Evolutionary conservation across 2,329 filamentous ascomycete species (phyloP).

Genomic region (Alternaria incomplexa): DNA sequence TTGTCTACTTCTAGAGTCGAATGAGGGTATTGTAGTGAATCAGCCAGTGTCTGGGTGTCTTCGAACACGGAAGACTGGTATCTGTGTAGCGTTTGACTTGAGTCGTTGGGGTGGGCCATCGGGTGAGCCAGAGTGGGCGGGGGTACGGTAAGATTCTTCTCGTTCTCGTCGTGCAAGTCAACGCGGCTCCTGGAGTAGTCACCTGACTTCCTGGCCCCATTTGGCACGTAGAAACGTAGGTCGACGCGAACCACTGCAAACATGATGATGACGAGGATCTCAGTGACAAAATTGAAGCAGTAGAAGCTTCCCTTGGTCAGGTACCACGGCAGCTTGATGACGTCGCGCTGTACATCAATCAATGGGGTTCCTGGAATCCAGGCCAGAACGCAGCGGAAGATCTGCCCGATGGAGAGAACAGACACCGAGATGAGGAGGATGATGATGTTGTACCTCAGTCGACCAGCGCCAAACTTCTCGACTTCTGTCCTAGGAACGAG

Average conservation of each 20-base stretch:
- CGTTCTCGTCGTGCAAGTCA: slow-evolving; percentile 26
- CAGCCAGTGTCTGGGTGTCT: slow-evolving; percentile 40
- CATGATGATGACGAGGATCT: slow-evolving; percentile 71
- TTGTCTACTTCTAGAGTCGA: slow-evolving; percentile 41
- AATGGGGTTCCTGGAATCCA: slow-evolving; percentile 58
- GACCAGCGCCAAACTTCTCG: slow-evolving; percentile 71
- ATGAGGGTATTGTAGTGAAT: slow-evolving; percentile 40
- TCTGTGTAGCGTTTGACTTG: slow-evolving; percentile 36
- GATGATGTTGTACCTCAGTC: slow-evolving; percentile 69
- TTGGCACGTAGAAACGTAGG: slow-evolving; percentile 74
- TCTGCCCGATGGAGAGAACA: slow-evolving; percentile 70
- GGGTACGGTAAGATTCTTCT: slow-evolving; percentile 27
- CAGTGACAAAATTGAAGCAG: slow-evolving; percentile 76
- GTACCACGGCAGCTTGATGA: slow-evolving; percentile 64
- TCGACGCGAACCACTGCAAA: slow-evolving; percentile 76
- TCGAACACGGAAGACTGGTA: slow-evolving; percentile 41
- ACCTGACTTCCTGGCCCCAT: slow-evolving; percentile 64
- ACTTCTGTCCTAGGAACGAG: slow-evolving; percentile 52
- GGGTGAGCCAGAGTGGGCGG: slow-evolving; percentile 13
- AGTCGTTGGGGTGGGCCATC: slow-evolving; percentile 22
- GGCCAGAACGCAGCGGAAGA: slow-evolving; percentile 68
- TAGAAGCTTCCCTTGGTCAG: slow-evolving; percentile 78
- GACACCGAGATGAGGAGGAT: slow-evolving; percentile 67
- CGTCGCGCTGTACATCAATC: slow-evolving; percentile 55
- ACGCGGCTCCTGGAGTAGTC: slow-evolving; percentile 35